phyloP scores from a whole-genome alignment of 495 filamentous ascomycete genomes.

The Xanthoparmelia taractica region DNA sequence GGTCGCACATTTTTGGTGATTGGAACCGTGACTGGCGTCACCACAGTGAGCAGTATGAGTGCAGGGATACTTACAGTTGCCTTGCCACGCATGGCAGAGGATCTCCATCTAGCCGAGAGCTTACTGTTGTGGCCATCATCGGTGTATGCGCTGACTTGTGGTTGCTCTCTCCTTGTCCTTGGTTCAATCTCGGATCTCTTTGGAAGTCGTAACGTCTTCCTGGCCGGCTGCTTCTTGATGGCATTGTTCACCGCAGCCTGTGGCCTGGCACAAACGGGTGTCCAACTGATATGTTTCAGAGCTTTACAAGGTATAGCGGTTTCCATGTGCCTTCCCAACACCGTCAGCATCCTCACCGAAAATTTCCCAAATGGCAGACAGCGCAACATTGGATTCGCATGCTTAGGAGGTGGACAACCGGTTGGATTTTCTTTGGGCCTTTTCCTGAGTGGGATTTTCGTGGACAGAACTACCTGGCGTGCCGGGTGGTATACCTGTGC shows the following conservation, averaged over 20 bases:
- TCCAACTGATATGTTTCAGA: conserved; percentile 46
- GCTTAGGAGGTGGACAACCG: conserved; percentile 42
- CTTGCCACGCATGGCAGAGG: too few species aligned
- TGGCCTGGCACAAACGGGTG: conserved; percentile 38
- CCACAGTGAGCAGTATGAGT: too few species aligned
- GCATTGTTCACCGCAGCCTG: conserved; percentile 40
- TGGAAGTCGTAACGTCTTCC: conserved; percentile 37
- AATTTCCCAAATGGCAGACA: conserved; percentile 35
- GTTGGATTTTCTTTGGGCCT: conserved; percentile 49
- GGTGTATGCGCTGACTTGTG: conserved; percentile 21
- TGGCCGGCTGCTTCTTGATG: conserved; percentile 40
- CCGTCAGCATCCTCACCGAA: conserved; percentile 43
- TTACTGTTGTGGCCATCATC: too few species aligned
- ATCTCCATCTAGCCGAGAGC: too few species aligned
- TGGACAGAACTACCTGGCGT: conserved; percentile 42
- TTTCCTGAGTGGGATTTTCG: conserved; percentile 47
- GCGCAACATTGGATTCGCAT: conserved; percentile 48
- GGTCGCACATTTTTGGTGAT: too few species aligned
- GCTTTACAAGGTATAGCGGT: conserved; percentile 42
- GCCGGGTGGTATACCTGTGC: conserved; percentile 44
- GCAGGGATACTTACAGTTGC: too few species aligned
- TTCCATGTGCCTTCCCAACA: conserved; percentile 44
- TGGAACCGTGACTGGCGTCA: too few species aligned
- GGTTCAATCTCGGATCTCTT: conserved; percentile 47
- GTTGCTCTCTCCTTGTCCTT: conserved; percentile 42